Conservation (phyloP, 2,329 filamentous ascomycete species). For the Sporothrix phasma region DNA sequence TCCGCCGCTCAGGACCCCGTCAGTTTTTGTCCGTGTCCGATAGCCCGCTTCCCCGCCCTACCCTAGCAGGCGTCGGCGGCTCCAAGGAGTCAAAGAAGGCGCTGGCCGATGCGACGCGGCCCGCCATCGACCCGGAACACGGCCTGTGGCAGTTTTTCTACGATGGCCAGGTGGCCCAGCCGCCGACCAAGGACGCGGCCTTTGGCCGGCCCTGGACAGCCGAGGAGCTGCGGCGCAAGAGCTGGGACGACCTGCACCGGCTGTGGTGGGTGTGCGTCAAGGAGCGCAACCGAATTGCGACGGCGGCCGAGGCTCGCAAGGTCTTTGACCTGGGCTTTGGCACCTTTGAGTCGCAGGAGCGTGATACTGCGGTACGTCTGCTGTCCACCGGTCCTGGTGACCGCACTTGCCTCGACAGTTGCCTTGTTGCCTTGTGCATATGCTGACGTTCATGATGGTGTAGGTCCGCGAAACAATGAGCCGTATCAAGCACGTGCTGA, state of each 20-base stretch:
- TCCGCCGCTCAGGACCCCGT: conserved; percentile 66
- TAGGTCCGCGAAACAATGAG: conserved; percentile 71
- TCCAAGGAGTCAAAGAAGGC: not conserved
- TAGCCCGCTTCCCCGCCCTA: conserved; percentile 63
- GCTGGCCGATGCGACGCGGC: conserved; percentile 41
- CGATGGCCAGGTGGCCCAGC: conserved; percentile 53
- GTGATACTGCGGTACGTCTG: conserved; percentile 57
- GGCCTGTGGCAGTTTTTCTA: conserved; percentile 92
- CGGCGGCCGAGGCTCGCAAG: conserved; percentile 58
- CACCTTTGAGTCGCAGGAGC: conserved; percentile 50
- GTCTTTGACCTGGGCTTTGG: conserved; percentile 65
- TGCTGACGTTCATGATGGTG: not conserved
- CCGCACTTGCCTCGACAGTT: too few relatives aligned
- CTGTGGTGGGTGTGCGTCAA: conserved; percentile 93
- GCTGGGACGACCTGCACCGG: conserved; percentile 84
- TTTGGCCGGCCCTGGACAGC: conserved; percentile 79
- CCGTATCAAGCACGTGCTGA: conserved; percentile 73
- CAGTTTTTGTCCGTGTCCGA: conserved; percentile 65
- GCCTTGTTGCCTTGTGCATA: not conserved
- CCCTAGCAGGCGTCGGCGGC: conserved; percentile 22
- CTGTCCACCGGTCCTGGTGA: too few relatives aligned
- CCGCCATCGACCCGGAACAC: conserved; percentile 60
- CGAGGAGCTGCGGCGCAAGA: conserved; percentile 77
- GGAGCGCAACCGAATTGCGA: conserved; percentile 84
- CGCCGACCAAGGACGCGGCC: conserved; percentile 58